Evolutionary conservation across 139 green algal genomes (phyloP), one percentile per base, ranked within the genome.

Genomic region (Picochlorum sp.): DNA sequence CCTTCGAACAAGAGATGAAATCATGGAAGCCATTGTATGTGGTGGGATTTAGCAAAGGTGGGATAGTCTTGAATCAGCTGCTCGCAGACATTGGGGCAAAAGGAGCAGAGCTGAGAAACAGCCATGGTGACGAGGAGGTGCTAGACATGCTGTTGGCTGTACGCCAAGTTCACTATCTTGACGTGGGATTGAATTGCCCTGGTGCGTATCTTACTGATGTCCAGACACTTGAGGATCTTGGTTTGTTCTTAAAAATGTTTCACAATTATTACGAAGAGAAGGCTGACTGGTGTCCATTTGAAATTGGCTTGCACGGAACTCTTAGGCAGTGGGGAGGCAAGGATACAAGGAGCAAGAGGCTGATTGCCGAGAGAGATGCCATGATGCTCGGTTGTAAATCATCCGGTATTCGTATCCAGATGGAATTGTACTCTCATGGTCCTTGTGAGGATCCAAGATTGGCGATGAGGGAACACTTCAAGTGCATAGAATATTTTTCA

Each of bases 51-150:
- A 77, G 61, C 60, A 84, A 86, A 28, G 76, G 76, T 22, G 72
- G 61, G 22, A 56, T 85, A 7, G 71, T 84, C 28, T 47, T 84
- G 12, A 84, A 85, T 24, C 77, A 84, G 72, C n/a, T 85, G 7
- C 57, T 86, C 5, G 33, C 50, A 12, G 75, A 85, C 69, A 39
- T 70, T 56, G 73, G 51, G 5, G 45, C 26, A 3, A 16, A 7
- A 39, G 55, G 31, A 22, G 8, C 47, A 9, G 31, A 14, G 1
- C 9, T 53, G 5, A 16, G 7, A 16, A 8, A n/a, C 36, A 44
- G 7, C 39, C 20, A n/a, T n/a, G 39, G 22, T 10, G 18, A 47
- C 12, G 8, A 47, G 39, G 39, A 47, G 20, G 20, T 16, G 39
- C 5, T 47, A 5, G 6, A 14, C 9, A 26, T 47, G 20, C 12